phyloP scores from a whole-genome alignment of 169 alveolate species.

The Eimeria maxima region DNA sequence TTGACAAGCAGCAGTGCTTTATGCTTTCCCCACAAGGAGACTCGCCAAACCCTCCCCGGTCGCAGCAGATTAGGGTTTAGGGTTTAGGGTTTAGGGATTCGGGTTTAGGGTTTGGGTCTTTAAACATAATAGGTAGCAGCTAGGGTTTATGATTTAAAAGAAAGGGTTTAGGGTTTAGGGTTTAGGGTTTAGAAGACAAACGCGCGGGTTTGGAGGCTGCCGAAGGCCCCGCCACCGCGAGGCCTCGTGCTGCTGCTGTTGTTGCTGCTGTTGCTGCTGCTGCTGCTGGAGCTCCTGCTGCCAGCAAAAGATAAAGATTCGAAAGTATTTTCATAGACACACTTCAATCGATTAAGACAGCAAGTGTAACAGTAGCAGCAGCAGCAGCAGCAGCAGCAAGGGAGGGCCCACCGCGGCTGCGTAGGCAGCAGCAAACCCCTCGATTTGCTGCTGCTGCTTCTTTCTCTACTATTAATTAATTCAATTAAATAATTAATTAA shows the following conservation, averaged over 20 bases:
- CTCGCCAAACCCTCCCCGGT: background rate
- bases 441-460: background rate
- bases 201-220: background rate
- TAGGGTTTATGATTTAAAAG: background rate
- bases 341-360: background rate
- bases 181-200: background rate
- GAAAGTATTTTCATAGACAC: background rate
- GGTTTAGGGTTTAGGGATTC: background rate
- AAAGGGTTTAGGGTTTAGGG: background rate
- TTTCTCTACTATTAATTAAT: background rate
- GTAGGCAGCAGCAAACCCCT: background rate
- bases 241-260: slow-evolving; percentile 7
- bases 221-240: slow-evolving; percentile 3
- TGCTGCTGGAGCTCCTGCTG: background rate
- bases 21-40: slow-evolving; percentile 8
- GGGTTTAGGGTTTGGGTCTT: background rate
- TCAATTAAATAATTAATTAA: no score
- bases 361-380: background rate
- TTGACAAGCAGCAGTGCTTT: background rate
- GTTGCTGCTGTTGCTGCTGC: background rate
- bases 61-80: background rate
- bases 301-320: background rate
- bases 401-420: background rate
- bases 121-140: background rate
- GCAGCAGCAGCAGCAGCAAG: background rate